Evolutionary conservation across 2,329 filamentous ascomycete species (phyloP).

Genomic region (Cladorrhinum sp.): DNA sequence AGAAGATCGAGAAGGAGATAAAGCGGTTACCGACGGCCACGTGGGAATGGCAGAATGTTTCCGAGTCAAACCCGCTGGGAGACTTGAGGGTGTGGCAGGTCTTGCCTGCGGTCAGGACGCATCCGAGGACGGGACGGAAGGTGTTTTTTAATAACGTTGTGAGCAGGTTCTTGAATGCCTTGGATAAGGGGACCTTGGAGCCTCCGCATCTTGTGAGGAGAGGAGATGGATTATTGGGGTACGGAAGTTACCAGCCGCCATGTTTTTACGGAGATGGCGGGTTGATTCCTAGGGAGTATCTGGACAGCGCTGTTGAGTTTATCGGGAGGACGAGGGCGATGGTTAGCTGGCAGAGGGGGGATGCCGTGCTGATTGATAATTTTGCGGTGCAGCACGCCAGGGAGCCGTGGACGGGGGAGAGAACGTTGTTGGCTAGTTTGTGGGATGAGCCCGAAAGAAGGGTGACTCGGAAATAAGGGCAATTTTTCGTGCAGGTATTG

Average conservation of each 20-base stretch:
- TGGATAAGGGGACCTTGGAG: conserved; percentile 18
- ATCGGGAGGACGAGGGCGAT: conserved; percentile 23
- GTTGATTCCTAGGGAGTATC: conserved; percentile 26
- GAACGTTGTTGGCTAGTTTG: conserved; percentile 25
- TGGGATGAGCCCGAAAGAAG: conserved; percentile 20
- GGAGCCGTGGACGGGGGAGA: conserved; percentile 27
- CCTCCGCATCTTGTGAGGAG: conserved; percentile 22
- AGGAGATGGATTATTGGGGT: background rate
- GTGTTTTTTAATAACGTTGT: conserved; percentile 30
- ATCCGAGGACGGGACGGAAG: conserved; percentile 23
- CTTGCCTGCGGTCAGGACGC: conserved; percentile 25
- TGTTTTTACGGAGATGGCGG: conserved; percentile 29
- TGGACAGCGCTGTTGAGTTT: conserved; percentile 27
- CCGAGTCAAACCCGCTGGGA: conserved; percentile 22
- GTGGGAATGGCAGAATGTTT: conserved; percentile 27
- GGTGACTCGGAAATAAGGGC: too few relatives aligned
- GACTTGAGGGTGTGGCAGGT: conserved; percentile 27
- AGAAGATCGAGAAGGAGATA: conserved; percentile 28
- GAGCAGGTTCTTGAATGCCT: conserved; percentile 27
- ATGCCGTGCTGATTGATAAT: conserved; percentile 29
- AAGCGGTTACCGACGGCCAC: conserved; percentile 26
- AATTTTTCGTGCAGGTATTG: too few relatives aligned
- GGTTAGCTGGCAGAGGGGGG: conserved; percentile 23
- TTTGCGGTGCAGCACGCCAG: conserved; percentile 28
- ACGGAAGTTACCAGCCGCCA: conserved; percentile 20